Percentiles rank a stretch among this genome's conserved stretches.
phyloP scores from a whole-genome alignment of 73 alveolate genomes.

The Paramecium tetraurelia region DNA sequence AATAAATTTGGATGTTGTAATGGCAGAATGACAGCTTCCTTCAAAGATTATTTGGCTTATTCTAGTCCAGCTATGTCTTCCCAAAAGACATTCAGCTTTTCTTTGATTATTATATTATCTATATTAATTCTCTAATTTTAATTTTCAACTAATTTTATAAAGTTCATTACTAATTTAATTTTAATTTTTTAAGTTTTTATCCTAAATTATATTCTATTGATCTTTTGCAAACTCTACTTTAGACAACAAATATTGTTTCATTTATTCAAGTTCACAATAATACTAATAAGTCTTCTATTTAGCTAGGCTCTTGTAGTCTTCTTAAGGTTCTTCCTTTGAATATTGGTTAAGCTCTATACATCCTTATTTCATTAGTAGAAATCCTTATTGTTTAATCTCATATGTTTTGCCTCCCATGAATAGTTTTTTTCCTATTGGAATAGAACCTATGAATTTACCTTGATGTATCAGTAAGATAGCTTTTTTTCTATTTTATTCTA shows the following conservation, averaged over 20 bases:
- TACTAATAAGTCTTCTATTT: not conserved
- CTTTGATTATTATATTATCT: not conserved
- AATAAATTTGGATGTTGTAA: conserved; percentile 88
- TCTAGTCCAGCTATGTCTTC: conserved; percentile 90
- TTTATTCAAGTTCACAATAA: not conserved
- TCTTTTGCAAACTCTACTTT: not conserved
- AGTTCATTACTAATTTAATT: not conserved
- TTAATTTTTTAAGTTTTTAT: not conserved
- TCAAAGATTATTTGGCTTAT: conserved; percentile 81
- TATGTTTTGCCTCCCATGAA: not conserved
- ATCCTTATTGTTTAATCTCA: not conserved
- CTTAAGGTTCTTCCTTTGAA: not conserved
- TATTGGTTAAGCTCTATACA: not conserved
- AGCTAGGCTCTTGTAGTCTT: not conserved
- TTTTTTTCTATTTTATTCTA: not conserved
- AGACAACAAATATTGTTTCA: not conserved
- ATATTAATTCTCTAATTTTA: not conserved
- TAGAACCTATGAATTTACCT: not conserved
- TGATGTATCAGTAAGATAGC: not conserved
- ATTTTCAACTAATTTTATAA: not conserved
- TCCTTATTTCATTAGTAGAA: not conserved
- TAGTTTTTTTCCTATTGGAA: not conserved
- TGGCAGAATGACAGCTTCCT: conserved; percentile 94
- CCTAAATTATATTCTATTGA: not conserved
- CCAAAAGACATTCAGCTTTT: conserved; percentile 79